Evolutionary conservation across 345 rosid species (phyloP).

Genomic region (Murraya paniculata): DNA sequence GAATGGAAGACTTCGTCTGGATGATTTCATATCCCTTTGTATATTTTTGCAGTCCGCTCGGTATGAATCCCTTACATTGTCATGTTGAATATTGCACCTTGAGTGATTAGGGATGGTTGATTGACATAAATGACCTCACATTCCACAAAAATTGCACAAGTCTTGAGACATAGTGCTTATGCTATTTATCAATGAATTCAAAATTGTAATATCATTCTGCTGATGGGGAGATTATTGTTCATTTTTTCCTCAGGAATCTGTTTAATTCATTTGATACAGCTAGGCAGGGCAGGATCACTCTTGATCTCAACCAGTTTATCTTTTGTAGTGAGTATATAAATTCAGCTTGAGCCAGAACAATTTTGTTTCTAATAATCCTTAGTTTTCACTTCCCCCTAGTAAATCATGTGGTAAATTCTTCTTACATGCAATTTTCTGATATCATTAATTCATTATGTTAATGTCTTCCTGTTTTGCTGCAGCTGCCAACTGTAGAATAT

Average conservation of each 20-base stretch:
- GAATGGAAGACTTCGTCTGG: conserved; percentile 58
- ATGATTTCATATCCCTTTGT: conserved; percentile 68
- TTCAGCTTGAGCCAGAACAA: not conserved
- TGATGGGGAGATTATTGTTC: not conserved
- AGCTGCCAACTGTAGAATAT: conserved; percentile 72
- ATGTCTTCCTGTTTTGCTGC: conserved; percentile 14
- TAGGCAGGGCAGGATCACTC: conserved; percentile 66
- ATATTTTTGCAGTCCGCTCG: conserved; percentile 67
- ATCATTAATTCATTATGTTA: not conserved
- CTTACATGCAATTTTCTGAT: conserved; percentile 1
- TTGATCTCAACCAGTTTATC: conserved; percentile 65
- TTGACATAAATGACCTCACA: not conserved
- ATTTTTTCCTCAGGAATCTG: conserved; percentile 43
- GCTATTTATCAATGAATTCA: too few species aligned
- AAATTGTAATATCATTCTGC: not conserved
- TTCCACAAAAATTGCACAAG: not conserved
- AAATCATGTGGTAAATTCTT: not conserved
- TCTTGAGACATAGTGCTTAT: not conserved
- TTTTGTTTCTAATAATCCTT: not conserved
- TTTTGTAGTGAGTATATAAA: conserved; percentile 54
- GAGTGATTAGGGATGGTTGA: not conserved
- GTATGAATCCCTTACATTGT: conserved; percentile 22
- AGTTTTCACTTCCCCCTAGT: not conserved
- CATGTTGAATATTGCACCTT: not conserved
- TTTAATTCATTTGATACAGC: conserved; percentile 67